Percentiles rank a stretch among this genome's conserved stretches.
Evolutionary conservation across 2,329 filamentous ascomycete species (phyloP).

Genomic region (Curvularia spicifera): DNA sequence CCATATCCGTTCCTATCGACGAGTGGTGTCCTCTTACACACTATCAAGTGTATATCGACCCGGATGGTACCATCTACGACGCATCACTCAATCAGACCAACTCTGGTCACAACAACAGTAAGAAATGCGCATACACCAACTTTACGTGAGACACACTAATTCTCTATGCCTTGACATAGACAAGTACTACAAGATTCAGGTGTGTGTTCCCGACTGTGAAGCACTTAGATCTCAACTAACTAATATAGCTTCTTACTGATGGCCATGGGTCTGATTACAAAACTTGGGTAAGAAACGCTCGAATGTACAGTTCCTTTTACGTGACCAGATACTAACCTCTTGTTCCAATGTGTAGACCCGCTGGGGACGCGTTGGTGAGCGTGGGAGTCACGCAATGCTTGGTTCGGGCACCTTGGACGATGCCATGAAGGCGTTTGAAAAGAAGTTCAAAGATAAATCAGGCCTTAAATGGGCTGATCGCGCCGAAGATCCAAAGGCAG

Average conservation of each 20-base stretch:
- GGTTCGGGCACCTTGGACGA: slow-evolving; percentile 47
- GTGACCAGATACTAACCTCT: not conserved
- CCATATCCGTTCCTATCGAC: slow-evolving; percentile 56
- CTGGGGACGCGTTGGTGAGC: slow-evolving; percentile 76
- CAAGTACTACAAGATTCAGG: slow-evolving; percentile 80
- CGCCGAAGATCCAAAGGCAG: slow-evolving; percentile 61
- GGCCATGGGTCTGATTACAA: slow-evolving; percentile 51
- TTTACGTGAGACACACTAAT: not conserved
- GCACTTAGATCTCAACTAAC: not conserved
- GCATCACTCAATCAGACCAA: slow-evolving; percentile 82
- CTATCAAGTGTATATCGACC: slow-evolving; percentile 68
- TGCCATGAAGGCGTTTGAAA: slow-evolving; percentile 57
- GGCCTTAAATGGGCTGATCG: slow-evolving; percentile 60
- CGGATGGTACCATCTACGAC: slow-evolving; percentile 73
- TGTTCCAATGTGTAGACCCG: slow-evolving; percentile 65
- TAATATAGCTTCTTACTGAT: slow-evolving; percentile 7
- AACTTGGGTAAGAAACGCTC: slow-evolving; percentile 44
- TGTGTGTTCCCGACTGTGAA: slow-evolving; percentile 37
- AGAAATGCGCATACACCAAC: not conserved
- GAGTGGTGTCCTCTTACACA: slow-evolving; percentile 47
- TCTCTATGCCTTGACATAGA: slow-evolving; percentile 45
- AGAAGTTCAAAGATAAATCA: slow-evolving; percentile 65
- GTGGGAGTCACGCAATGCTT: slow-evolving; percentile 54
- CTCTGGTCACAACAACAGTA: slow-evolving; percentile 69
- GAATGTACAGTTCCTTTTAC: not conserved